These are phyloP conservation scores for Starmerella potacharoeniae DNA, from an alignment of 805 yeast genomes.

Conservation along the genomic window DNA sequence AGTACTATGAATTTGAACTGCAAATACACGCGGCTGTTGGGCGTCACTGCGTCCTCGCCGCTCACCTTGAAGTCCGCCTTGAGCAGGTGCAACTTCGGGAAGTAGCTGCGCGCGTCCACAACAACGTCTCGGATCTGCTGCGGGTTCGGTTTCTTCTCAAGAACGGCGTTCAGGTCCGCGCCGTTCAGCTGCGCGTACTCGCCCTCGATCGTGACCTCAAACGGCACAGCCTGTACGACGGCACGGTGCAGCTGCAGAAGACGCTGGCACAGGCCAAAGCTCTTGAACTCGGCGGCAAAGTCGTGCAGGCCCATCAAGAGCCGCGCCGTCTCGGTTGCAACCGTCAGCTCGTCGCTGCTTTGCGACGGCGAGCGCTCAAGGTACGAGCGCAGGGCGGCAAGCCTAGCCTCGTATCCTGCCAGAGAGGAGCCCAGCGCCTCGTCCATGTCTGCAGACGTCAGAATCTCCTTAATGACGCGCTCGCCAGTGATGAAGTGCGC, in stretches of 20 bases:
- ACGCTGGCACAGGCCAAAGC: slow-evolving; percentile 48
- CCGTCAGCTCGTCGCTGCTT: slow-evolving; percentile 40
- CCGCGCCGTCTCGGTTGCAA: slow-evolving; percentile 53
- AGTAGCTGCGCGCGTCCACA: slow-evolving; percentile 29
- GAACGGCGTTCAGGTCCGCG: slow-evolving; percentile 36
- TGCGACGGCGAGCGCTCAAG: slow-evolving; percentile 38
- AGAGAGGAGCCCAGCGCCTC: slow-evolving; percentile 27
- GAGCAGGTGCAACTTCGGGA: slow-evolving; percentile 59
- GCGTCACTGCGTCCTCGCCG: slow-evolving; percentile 65
- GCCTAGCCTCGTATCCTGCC: slow-evolving; percentile 38
- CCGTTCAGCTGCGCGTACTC: slow-evolving; percentile 76
- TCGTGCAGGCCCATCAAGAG: slow-evolving; percentile 65
- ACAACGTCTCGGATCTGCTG: slow-evolving; percentile 1
- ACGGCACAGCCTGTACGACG: slow-evolving; percentile 62
- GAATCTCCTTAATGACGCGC: slow-evolving; percentile 41
- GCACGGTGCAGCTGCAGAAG: slow-evolving; percentile 59
- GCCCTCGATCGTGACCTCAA: slow-evolving; percentile 38
- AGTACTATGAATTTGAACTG: slow-evolving; percentile 63
- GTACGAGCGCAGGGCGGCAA: slow-evolving; percentile 44
- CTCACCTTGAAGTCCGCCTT: slow-evolving; percentile 72
- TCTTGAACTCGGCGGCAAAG: slow-evolving; percentile 70
- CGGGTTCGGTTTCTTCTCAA: neutral
- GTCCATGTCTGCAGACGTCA: slow-evolving; percentile 58
- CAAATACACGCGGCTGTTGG: slow-evolving; percentile 64
- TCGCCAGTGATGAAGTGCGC: slow-evolving; percentile 42